Conservation (phyloP, 1,284 basidiomycete species). For the Ustilago vetiveriae region DNA sequence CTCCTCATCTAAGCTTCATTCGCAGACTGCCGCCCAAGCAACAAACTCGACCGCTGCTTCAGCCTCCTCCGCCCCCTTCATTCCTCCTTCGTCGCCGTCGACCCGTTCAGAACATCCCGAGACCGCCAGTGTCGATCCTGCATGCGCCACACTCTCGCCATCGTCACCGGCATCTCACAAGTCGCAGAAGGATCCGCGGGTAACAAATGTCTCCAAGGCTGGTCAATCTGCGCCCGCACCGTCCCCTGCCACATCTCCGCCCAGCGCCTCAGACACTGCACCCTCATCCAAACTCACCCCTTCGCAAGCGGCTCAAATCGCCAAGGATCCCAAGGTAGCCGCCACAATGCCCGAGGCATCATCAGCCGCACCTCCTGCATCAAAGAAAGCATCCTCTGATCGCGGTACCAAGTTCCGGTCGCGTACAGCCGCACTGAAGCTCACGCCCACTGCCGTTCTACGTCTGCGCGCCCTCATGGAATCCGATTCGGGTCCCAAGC, state of each 20-base stretch:
- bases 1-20: conserved; percentile 15
- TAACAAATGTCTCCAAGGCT: conserved; percentile 8
- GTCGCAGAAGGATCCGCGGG: conserved; percentile 46
- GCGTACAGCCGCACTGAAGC: conserved; percentile 50
- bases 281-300: conserved; percentile 22
- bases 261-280: conserved; percentile 31
- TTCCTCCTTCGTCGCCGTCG: conserved; percentile 2
- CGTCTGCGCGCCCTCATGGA: conserved; percentile 72
- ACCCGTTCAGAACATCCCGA: no score
- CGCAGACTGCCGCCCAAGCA: conserved; percentile 1
- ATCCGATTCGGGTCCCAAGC: conserved; percentile 80
- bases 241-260: conserved; percentile 32
- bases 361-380: conserved; percentile 9
- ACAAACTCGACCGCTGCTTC: conserved; percentile 7
- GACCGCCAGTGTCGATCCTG: conserved; percentile 36
- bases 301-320: conserved; percentile 33
- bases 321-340: conserved; percentile 37
- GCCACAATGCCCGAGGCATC: conserved; percentile 45
- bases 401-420: conserved; percentile 52
- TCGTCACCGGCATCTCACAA: conserved; percentile 51
- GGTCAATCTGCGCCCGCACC: conserved; percentile 19
- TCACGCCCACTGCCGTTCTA: conserved; percentile 77
- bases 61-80: conserved; percentile 5
- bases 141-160: conserved; percentile 51
- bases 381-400: conserved; percentile 35